These are phyloP conservation scores for Rhizodiscina lignyota DNA, from an alignment of 495 filamentous ascomycete species.

Conservation along the genomic window DNA sequence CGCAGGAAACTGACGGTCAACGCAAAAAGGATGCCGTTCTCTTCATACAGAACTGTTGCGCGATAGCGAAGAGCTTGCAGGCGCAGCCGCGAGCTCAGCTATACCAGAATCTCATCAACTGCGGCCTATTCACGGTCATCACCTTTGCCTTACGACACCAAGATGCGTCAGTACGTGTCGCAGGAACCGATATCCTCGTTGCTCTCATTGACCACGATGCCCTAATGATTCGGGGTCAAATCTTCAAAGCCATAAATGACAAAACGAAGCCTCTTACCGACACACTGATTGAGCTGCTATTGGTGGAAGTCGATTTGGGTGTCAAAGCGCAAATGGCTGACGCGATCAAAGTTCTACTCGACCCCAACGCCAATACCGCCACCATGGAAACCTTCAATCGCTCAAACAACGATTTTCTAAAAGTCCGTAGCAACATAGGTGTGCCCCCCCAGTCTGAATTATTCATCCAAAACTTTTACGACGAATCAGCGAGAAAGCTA, in stretches of 20 bases:
- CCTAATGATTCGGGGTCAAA: slow-evolving; percentile 78
- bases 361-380: slow-evolving; percentile 44
- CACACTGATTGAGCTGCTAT: slow-evolving; percentile 79
- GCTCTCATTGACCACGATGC: slow-evolving; percentile 94
- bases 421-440: slow-evolving; percentile 31
- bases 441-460: slow-evolving; percentile 64
- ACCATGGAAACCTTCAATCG: slow-evolving; percentile 46
- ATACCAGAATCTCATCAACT: slow-evolving; percentile 75
- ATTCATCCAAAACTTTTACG: slow-evolving; percentile 80
- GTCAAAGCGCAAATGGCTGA: slow-evolving; percentile 94
- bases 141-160: slow-evolving; percentile 75
- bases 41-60: slow-evolving; percentile 93
- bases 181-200: slow-evolving; percentile 84
- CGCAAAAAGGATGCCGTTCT: slow-evolving; percentile 87
- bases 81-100: slow-evolving; percentile 59
- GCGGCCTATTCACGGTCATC: slow-evolving; percentile 79
- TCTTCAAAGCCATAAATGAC: slow-evolving; percentile 79
- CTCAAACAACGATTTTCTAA: slow-evolving; percentile 52
- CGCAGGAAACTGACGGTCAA: slow-evolving; percentile 40
- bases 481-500: slow-evolving; percentile 68
- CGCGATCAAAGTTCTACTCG: slow-evolving; percentile 84
- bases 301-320: slow-evolving; percentile 81
- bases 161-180: slow-evolving; percentile 74
- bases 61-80: slow-evolving; percentile 87
- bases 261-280: slow-evolving; percentile 79